Evolutionary conservation across 1,284 basidiomycete species (phyloP).

Genomic region (Coniferiporia weirii): DNA sequence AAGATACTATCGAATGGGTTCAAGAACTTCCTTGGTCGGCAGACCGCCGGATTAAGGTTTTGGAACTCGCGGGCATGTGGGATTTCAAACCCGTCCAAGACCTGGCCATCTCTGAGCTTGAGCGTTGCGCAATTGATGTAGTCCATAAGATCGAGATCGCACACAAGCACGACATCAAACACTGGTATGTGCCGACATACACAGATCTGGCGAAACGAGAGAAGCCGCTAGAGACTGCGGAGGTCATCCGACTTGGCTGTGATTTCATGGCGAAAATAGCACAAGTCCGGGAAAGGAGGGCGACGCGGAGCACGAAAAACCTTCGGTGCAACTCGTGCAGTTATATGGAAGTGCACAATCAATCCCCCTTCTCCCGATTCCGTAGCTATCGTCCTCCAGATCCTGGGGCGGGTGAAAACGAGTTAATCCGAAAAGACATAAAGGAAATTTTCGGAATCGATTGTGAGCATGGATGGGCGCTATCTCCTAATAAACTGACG

Average conservation of each 20-base stretch:
- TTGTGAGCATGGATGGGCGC: too few relatives aligned
- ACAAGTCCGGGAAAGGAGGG: neutral
- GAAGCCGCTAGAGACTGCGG: constrained; percentile 24
- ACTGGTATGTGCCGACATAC: constrained; percentile 24
- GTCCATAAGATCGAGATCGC: constrained; percentile 6
- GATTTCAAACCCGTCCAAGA: constrained; percentile 3
- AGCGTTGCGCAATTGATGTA: neutral
- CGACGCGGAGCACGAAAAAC: neutral
- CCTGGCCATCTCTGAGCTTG: neutral
- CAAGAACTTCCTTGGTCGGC: neutral
- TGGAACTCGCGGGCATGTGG: constrained; percentile 8
- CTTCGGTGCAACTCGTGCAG: too few relatives aligned
- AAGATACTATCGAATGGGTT: neutral
- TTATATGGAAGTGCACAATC: too few relatives aligned
- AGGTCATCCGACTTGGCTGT: constrained; percentile 23
- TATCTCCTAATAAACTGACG: too few relatives aligned
- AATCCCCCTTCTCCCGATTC: too few relatives aligned
- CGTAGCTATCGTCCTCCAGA: too few relatives aligned
- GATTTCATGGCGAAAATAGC: constrained; percentile 4
- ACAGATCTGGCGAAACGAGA: constrained; percentile 23
- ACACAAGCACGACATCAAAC: constrained; percentile 22
- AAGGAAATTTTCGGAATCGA: too few relatives aligned
- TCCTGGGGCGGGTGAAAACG: too few relatives aligned
- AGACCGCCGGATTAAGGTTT: neutral
- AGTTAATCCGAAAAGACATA: too few relatives aligned